Percentiles rank a stretch among this genome's conserved stretches.
These are phyloP conservation scores for Pezicula neosporulosa DNA, from an alignment of 2,329 filamentous ascomycete species.

Conservation along the genomic window DNA sequence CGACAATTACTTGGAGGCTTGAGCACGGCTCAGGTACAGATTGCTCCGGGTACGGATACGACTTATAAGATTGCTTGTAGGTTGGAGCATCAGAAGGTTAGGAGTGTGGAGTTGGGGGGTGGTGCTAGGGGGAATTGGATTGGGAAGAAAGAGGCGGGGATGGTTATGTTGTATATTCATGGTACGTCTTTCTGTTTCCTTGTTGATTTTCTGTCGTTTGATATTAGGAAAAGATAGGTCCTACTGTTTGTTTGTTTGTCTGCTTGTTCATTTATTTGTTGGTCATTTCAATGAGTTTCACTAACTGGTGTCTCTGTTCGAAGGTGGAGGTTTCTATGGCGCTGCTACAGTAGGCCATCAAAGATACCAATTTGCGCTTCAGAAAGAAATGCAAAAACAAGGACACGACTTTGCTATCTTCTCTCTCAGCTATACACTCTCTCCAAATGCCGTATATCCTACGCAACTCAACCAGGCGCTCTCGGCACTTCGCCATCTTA, in stretches of 20 bases:
- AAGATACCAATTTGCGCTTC: neutral
- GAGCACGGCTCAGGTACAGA: neutral
- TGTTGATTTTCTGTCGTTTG: neutral
- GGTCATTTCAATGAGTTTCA: no score
- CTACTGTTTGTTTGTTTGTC: no score
- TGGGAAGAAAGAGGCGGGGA: neutral
- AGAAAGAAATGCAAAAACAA: neutral
- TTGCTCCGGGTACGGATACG: neutral
- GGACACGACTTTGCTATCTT: neutral
- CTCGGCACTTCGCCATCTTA: neutral
- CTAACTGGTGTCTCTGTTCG: no score
- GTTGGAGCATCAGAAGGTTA: no score
- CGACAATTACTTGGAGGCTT: neutral
- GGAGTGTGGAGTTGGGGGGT: slow-evolving; percentile 1
- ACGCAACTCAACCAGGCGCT: neutral
- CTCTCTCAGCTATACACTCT: slow-evolving; percentile 1
- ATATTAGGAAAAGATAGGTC: neutral
- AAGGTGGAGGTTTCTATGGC: neutral
- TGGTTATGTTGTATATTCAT: slow-evolving; percentile 1
- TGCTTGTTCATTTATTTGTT: no score
- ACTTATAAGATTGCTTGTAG: neutral
- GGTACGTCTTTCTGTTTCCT: neutral
- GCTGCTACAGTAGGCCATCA: neutral
- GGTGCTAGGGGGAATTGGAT: slow-evolving; percentile 15
- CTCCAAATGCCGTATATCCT: neutral